A percentile compares a stretch with the other conserved stretches of the same genome.
These are phyloP conservation scores for Cryptosporidium canis DNA, from an alignment of 169 alveolate species.

Conservation along the genomic window DNA sequence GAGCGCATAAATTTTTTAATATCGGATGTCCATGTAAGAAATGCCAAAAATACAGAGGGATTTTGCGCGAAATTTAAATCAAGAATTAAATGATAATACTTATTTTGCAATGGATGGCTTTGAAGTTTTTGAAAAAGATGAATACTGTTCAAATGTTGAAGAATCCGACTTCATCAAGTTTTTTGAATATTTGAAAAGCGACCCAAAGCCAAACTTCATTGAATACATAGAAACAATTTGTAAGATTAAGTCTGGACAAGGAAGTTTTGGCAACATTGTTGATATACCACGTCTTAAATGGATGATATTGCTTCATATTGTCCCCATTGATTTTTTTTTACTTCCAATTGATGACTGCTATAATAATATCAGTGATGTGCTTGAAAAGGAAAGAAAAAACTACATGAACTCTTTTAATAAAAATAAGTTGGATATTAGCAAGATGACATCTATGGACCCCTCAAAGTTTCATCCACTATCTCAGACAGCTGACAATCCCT, in stretches of 20 bases:
- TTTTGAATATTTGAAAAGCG: conserved; percentile 4
- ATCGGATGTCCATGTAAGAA: background rate
- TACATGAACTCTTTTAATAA: conserved; percentile 22
- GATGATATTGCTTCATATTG: conserved; percentile 28
- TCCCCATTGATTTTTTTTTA: conserved; percentile 11
- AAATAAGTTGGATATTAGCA: conserved; percentile 17
- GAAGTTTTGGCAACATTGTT: background rate
- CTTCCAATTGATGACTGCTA: conserved; percentile 4
- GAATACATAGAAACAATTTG: conserved; percentile 49
- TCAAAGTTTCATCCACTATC: conserved; percentile 65
- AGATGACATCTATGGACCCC: conserved; percentile 64
- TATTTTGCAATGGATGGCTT: background rate
- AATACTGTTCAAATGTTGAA: conserved; percentile 13
- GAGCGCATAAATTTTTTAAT: background rate
- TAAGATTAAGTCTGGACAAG: background rate
- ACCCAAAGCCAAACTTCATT: conserved; percentile 35
- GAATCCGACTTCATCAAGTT: background rate
- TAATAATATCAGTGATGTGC: background rate
- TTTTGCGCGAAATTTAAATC: conserved; percentile 20
- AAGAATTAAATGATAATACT: background rate
- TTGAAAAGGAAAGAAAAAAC: background rate
- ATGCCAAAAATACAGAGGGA: background rate
- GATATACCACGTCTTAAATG: conserved; percentile 61
- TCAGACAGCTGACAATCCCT: conserved; percentile 71
- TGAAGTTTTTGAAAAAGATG: conserved; percentile 46